phyloP scores from a whole-genome alignment of 106 monocot genomes.

The Ottelia alismoides region DNA sequence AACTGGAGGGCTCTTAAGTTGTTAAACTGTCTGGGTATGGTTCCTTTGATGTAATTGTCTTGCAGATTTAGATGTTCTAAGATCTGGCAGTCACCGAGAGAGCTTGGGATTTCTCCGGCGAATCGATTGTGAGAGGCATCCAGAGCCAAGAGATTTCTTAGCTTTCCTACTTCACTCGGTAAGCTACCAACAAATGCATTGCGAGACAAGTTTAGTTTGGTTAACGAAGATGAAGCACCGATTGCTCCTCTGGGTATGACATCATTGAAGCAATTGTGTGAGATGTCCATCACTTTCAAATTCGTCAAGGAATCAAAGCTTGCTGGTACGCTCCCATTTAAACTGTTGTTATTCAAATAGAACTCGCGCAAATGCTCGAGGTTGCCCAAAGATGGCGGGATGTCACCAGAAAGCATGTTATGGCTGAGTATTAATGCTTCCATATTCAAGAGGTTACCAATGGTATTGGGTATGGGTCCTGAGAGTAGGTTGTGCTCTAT shows the following conservation, averaged over 20 bases:
- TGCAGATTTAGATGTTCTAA: neutral
- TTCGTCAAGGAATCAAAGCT: neutral
- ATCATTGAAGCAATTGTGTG: neutral
- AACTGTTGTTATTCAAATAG: constrained; percentile 1
- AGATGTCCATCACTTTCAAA: neutral
- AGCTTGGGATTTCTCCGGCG: neutral
- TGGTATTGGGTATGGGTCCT: neutral
- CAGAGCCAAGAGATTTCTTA: neutral
- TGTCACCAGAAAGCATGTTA: neutral
- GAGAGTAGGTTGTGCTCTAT: neutral
- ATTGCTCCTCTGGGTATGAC: neutral
- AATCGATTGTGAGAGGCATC: neutral
- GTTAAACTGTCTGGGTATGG: neutral
- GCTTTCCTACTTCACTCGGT: neutral
- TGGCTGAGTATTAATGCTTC: neutral
- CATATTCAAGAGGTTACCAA: neutral
- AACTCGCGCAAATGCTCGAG: neutral
- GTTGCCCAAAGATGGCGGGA: neutral
- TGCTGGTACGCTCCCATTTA: neutral
- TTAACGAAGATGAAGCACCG: neutral
- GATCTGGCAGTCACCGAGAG: neutral
- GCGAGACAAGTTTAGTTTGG: neutral
- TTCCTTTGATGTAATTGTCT: neutral
- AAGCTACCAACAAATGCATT: neutral
- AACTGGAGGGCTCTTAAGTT: neutral